Conservation (phyloP, 176 grass and related monocot genomes). For the Panicum miliaceum region DNA sequence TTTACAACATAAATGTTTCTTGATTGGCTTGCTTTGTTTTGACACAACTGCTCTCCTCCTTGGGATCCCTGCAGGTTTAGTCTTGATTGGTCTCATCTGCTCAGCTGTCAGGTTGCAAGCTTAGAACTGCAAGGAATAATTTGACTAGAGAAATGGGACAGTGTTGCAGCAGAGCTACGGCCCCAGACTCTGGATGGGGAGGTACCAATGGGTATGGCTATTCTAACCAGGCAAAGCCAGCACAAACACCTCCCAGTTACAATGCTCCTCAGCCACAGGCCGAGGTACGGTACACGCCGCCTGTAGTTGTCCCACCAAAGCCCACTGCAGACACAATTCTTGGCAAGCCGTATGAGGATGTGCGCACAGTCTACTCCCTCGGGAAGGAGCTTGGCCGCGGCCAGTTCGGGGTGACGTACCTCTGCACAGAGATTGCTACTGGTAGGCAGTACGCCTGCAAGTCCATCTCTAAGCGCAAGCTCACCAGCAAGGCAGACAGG, state of each 20-base stretch:
- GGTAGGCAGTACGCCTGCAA: conserved; percentile 92
- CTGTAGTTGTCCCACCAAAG: conserved; percentile 42
- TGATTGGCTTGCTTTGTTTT: conserved; percentile 32
- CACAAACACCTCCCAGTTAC: conserved; percentile 45
- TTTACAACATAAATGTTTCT: conserved; percentile 7
- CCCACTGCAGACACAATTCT: conserved; percentile 70
- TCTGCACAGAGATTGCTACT: conserved; percentile 80
- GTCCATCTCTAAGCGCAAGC: conserved; percentile 97
- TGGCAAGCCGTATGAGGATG: conserved; percentile 69
- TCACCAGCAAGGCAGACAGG: conserved; percentile 74
- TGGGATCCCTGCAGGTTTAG: conserved; percentile 44
- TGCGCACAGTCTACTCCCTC: conserved; percentile 68
- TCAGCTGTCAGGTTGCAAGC: conserved; percentile 12
- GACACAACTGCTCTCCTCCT: conserved; percentile 20
- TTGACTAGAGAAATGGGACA: conserved; percentile 69
- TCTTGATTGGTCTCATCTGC: conserved; percentile 26
- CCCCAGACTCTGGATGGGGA: conserved; percentile 48
- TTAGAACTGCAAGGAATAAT: conserved; percentile 35
- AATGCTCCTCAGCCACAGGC: conserved; percentile 49
- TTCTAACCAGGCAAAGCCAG: conserved; percentile 49
- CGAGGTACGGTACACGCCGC: conserved; percentile 44
- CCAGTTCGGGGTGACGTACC: conserved; percentile 96
- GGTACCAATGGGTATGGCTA: conserved; percentile 66
- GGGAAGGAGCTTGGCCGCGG: conserved; percentile 96
- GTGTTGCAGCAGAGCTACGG: conserved; percentile 66